phyloP scores from a whole-genome alignment of 805 yeast genomes.

The Monosporozyma servazzii region DNA sequence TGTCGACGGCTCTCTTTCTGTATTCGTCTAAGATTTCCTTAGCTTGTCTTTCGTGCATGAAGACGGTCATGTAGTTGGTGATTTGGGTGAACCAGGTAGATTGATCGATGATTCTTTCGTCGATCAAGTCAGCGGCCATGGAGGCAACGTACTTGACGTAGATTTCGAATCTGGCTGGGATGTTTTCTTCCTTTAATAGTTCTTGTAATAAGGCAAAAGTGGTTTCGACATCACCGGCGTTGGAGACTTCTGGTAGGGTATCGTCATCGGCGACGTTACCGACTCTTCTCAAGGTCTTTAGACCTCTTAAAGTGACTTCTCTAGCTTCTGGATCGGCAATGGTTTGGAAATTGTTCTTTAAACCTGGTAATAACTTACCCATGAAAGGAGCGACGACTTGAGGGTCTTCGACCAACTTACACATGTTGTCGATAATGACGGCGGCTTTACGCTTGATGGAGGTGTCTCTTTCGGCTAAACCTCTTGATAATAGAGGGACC shows the following conservation, averaged over 20 bases:
- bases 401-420: conserved; percentile 99
- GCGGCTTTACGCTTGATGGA: conserved; percentile 99
- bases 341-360: conserved; percentile 86
- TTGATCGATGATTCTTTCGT: conserved; percentile 93
- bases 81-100: conserved; percentile 82
- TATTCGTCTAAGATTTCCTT: conserved; percentile 84
- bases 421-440: conserved; percentile 99
- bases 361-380: conserved; percentile 89
- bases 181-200: conserved; percentile 58
- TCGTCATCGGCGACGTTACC: conserved; percentile 93
- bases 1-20: conserved; percentile 94
- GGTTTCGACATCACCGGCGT: conserved; percentile 93
- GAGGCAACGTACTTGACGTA: conserved; percentile 83
- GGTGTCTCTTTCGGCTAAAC: conserved; percentile 99
- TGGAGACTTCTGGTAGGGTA: conserved; percentile 90
- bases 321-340: conserved; percentile 99
- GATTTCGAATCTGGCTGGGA: conserved; percentile 67
- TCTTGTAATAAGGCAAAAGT: conserved; percentile 74
- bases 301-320: conserved; percentile 94
- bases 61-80: conserved; percentile 90
- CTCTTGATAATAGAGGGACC: conserved; percentile 98
- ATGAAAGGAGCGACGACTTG: conserved; percentile 99
- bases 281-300: conserved; percentile 95
- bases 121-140: conserved; percentile 97
- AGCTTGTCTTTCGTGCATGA: conserved; percentile 88